Conservation (phyloP, 2,329 filamentous ascomycete species). For the Claviceps sp. region DNA sequence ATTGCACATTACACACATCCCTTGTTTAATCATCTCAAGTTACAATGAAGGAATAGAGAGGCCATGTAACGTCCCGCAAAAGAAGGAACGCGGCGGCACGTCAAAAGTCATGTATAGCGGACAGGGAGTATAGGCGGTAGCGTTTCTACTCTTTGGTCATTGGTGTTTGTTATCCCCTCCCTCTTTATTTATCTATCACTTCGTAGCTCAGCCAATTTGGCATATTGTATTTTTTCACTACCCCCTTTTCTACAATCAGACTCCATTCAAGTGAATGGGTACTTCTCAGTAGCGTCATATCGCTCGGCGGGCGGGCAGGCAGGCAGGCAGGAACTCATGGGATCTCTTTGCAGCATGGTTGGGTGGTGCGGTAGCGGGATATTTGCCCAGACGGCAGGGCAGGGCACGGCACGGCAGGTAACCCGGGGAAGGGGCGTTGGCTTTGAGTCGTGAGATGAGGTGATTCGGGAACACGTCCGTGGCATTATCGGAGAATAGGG, state of each 20-base stretch:
- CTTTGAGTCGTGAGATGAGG: too few relatives aligned
- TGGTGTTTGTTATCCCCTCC: conserved; percentile 7
- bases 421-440: too few relatives aligned
- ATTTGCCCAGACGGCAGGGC: too few relatives aligned
- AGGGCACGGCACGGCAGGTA: too few relatives aligned
- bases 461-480: too few relatives aligned
- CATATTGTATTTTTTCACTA: not conserved
- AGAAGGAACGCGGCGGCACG: conserved; percentile 19
- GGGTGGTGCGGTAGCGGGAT: too few relatives aligned
- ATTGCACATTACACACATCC: conserved; percentile 6
- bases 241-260: conserved; percentile 5
- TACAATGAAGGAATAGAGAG: conserved; percentile 26
- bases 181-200: conserved; percentile 9
- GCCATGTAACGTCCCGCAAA: conserved; percentile 26
- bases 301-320: not conserved
- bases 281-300: not conserved
- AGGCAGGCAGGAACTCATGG: not conserved
- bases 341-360: not conserved
- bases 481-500: too few relatives aligned
- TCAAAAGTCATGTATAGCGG: conserved; percentile 30
- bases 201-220: conserved; percentile 6
- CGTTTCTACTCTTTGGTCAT: conserved; percentile 11
- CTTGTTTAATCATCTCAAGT: conserved; percentile 15
- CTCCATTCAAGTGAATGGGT: conserved; percentile 23
- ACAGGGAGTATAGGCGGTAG: conserved; percentile 25